phyloP scores from a whole-genome alignment of 371 early-diverging fungal genomes.

The Polyrhizophydium stewartii region DNA sequence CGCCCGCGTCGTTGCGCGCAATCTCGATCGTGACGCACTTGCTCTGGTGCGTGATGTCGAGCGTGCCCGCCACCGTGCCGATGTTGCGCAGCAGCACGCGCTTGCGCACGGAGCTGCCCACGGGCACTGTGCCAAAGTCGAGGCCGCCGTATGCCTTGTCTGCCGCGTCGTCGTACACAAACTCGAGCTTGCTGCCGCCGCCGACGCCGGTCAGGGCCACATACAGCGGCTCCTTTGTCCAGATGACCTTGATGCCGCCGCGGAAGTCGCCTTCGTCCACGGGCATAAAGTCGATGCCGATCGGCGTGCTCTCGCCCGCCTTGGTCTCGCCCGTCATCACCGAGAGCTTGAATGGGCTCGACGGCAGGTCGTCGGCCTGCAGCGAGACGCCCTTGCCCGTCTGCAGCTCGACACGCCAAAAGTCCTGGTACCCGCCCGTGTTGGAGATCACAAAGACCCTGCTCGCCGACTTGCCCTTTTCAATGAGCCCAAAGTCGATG shows the following conservation, averaged over 20 bases:
- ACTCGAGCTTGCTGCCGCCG: slow-evolving; percentile 35
- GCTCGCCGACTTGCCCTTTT: slow-evolving; percentile 19
- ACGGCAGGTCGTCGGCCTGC: background rate
- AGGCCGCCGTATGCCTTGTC: slow-evolving; percentile 32
- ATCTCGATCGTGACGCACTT: slow-evolving; percentile 24
- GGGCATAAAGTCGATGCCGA: slow-evolving; percentile 33
- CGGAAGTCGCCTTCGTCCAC: slow-evolving; percentile 30
- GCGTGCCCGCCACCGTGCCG: slow-evolving; percentile 38
- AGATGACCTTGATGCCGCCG: slow-evolving; percentile 18
- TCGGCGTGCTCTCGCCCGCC: slow-evolving; percentile 20
- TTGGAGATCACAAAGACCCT: slow-evolving; percentile 35
- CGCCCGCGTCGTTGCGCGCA: slow-evolving; percentile 21
- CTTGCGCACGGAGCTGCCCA: slow-evolving; percentile 30
- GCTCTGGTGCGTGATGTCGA: slow-evolving; percentile 33
- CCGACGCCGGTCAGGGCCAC: slow-evolving; percentile 37
- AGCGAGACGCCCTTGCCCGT: background rate
- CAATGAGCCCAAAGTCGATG: slow-evolving; percentile 41
- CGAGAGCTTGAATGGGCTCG: slow-evolving; percentile 13
- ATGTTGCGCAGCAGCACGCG: slow-evolving; percentile 30
- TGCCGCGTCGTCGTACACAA: slow-evolving; percentile 14
- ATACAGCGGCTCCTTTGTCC: slow-evolving; percentile 38
- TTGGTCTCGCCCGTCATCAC: slow-evolving; percentile 27
- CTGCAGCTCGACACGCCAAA: slow-evolving; percentile 32
- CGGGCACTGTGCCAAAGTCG: slow-evolving; percentile 40
- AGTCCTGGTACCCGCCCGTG: slow-evolving; percentile 35